Evolutionary conservation across 371 early-diverging fungal genomes (phyloP).

Genomic region (Basidiobolus meristosporus): DNA sequence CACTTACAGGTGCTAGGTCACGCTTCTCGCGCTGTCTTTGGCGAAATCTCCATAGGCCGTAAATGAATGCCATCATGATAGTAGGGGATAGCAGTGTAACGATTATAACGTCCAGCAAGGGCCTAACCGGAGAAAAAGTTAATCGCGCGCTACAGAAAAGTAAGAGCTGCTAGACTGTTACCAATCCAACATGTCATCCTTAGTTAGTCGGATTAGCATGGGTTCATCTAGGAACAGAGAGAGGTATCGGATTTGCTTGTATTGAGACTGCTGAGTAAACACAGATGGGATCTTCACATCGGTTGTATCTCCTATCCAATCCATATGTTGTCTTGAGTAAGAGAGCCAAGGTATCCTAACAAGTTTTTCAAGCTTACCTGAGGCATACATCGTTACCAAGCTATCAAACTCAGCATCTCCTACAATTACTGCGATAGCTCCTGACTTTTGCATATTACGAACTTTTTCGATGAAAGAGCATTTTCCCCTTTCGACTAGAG

Average conservation of each 20-base stretch:
- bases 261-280: constrained; percentile 44
- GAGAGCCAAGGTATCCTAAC: not conserved
- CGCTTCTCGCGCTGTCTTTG: constrained; percentile 28
- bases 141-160: not conserved
- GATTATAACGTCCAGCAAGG: constrained; percentile 45
- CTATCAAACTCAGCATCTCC: constrained; percentile 57
- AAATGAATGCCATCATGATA: constrained; percentile 44
- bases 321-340: not conserved
- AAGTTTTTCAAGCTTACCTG: constrained; percentile 22
- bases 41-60: constrained; percentile 37
- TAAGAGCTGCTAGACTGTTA: not conserved
- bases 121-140: constrained; percentile 12
- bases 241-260: constrained; percentile 19
- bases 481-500: constrained; percentile 61
- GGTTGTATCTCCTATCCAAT: constrained; percentile 34
- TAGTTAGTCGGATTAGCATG: constrained; percentile 14
- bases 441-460: constrained; percentile 67
- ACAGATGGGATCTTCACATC: constrained; percentile 57
- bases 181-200: constrained; percentile 14
- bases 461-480: constrained; percentile 80
- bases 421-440: constrained; percentile 74
- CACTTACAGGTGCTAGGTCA: constrained; percentile 39
- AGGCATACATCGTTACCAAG: constrained; percentile 80
- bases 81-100: constrained; percentile 44
- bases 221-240: constrained; percentile 16